Evolutionary conservation across 83 land plant genomes (phyloP).

Genomic region (Diphasiastrum complanatum): DNA sequence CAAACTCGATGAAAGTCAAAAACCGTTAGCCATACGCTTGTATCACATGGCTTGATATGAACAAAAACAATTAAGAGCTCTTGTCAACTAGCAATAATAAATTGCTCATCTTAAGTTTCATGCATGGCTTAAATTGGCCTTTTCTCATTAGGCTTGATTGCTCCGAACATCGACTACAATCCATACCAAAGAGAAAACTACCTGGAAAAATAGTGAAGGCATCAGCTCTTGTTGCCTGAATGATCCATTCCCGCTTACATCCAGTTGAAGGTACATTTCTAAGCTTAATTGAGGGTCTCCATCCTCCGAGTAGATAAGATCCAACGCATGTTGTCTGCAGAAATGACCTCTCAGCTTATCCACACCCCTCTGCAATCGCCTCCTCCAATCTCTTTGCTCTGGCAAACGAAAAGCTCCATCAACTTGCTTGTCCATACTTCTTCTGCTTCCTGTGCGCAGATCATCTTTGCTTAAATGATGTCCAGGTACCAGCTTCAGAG

Average conservation of each 20-base stretch:
- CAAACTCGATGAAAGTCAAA: too few relatives aligned
- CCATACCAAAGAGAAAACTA: too few relatives aligned
- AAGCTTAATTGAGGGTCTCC: slow-evolving; percentile 7
- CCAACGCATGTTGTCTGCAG: slow-evolving; percentile 21
- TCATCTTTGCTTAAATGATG: neutral
- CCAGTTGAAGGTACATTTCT: slow-evolving; percentile 7
- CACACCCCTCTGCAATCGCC: slow-evolving; percentile 9
- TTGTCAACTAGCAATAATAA: too few relatives aligned
- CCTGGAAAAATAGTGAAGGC: slow-evolving; percentile 12
- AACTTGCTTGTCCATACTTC: neutral
- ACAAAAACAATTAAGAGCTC: too few relatives aligned
- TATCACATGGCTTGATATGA: too few relatives aligned
- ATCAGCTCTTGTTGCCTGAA: neutral
- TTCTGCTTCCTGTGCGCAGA: neutral
- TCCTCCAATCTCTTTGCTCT: slow-evolving; percentile 20
- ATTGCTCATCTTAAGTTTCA: too few relatives aligned
- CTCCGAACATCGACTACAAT: too few relatives aligned
- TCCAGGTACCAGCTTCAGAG: slow-evolving; percentile 9
- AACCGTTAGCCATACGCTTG: too few relatives aligned
- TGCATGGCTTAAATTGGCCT: too few relatives aligned
- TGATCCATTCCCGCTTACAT: neutral
- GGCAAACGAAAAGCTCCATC: neutral
- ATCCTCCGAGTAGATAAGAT: slow-evolving; percentile 19
- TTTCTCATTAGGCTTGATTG: too few relatives aligned
- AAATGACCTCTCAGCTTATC: slow-evolving; percentile 22